These are phyloP conservation scores for Mortierella polycephala DNA, from an alignment of 371 early-diverging fungal species.

Conservation along the genomic window DNA sequence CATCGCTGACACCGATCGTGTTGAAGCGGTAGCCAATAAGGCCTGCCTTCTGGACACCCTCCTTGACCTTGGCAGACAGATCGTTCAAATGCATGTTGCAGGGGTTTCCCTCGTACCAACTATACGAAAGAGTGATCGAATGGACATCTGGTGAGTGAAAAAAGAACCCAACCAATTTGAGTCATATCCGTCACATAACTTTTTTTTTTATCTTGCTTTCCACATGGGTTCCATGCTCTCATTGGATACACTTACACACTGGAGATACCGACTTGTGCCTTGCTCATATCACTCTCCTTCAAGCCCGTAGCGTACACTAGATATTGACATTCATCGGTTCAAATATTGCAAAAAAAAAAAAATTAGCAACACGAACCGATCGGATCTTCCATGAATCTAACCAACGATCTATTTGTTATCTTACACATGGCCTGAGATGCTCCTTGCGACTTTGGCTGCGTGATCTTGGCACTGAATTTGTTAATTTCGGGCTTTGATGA, in stretches of 20 bases:
- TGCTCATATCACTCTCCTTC: constrained; percentile 80
- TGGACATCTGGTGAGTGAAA: not conserved
- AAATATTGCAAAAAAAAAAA: constrained; percentile 3
- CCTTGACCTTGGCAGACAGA: constrained; percentile 88
- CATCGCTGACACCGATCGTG: constrained; percentile 97
- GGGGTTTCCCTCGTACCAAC: constrained; percentile 98
- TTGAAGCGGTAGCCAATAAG: constrained; percentile 96
- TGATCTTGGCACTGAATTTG: constrained; percentile 87
- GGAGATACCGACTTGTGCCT: constrained; percentile 94
- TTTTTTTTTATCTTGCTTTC: not conserved
- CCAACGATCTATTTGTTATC: too few relatives aligned
- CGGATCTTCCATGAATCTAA: too few relatives aligned
- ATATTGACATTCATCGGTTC: too few relatives aligned
- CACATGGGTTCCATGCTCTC: not conserved
- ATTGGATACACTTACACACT: constrained; percentile 74
- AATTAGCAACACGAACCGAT: too few relatives aligned
- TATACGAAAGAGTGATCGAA: constrained; percentile 23
- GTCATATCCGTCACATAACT: constrained; percentile 10
- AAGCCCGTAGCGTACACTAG: constrained; percentile 95
- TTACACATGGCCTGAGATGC: constrained; percentile 97
- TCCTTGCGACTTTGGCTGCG: constrained; percentile 93
- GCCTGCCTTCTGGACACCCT: constrained; percentile 88
- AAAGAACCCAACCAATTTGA: constrained; percentile 8
- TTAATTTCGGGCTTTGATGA: constrained; percentile 60
- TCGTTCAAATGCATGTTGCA: constrained; percentile 99